Percentiles rank a stretch among this genome's conserved stretches.
Evolutionary conservation across 116 monocot genomes (phyloP).

Genomic region (Thalassia testudinum): DNA sequence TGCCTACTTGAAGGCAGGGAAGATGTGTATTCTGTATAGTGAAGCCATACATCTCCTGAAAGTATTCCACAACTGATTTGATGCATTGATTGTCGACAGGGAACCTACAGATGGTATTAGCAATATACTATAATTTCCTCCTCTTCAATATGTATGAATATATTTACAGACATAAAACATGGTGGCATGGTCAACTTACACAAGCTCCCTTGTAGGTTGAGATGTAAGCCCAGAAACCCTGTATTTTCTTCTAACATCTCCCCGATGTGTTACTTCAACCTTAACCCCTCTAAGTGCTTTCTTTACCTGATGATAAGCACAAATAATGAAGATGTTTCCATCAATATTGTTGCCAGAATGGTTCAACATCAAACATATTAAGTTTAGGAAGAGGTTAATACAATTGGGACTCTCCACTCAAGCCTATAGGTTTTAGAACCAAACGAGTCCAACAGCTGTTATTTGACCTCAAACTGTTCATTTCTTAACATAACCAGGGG

Average conservation of each 20-base stretch:
- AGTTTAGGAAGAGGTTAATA: too few species aligned
- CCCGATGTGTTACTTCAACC: conserved; percentile 45
- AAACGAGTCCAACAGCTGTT: too few species aligned
- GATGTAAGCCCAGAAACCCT: conserved; percentile 36
- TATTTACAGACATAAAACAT: not conserved
- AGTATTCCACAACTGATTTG: conserved; percentile 41
- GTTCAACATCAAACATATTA: too few species aligned
- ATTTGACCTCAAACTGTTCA: too few species aligned
- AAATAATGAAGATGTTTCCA: too few species aligned
- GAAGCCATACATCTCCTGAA: conserved; percentile 39
- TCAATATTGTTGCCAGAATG: too few species aligned
- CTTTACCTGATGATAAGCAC: conserved; percentile 21
- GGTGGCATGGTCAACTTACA: conserved; percentile 12
- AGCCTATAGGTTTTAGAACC: too few species aligned
- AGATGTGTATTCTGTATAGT: conserved; percentile 27
- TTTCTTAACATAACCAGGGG: too few species aligned
- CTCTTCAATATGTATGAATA: not conserved
- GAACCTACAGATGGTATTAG: conserved; percentile 16
- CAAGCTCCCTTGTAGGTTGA: conserved; percentile 33
- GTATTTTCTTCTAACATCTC: conserved; percentile 26
- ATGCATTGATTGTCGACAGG: conserved; percentile 28
- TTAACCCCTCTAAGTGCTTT: conserved; percentile 50
- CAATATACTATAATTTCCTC: too few species aligned
- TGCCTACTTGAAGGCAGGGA: conserved; percentile 51
- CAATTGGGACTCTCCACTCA: too few species aligned